phyloP scores from a whole-genome alignment of 176 grass and related monocot genomes.

The Oryza coarctata region DNA sequence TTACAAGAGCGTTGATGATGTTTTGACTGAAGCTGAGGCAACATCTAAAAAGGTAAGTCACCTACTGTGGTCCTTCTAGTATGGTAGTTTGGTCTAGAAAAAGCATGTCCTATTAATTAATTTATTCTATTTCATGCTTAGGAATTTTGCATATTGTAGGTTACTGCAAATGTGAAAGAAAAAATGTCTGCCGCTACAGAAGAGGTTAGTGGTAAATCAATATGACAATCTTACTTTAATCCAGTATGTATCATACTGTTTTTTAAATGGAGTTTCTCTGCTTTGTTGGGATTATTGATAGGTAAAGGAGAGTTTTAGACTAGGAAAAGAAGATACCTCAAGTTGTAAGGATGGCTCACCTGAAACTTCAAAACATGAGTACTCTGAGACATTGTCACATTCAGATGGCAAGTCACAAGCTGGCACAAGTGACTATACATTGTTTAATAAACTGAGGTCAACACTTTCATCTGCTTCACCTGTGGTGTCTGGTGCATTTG shows the following conservation, averaged over 20 bases:
- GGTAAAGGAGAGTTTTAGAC: constrained; percentile 67
- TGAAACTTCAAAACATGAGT: constrained; percentile 43
- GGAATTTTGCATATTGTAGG: constrained; percentile 35
- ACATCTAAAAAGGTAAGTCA: constrained; percentile 78
- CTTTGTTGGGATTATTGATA: constrained; percentile 38
- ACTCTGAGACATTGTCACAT: constrained; percentile 34
- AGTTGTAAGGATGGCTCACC: constrained; percentile 33
- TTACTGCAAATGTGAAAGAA: constrained; percentile 64
- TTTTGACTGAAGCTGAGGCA: constrained; percentile 81
- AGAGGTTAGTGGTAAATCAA: constrained; percentile 41
- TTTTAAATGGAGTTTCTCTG: not conserved
- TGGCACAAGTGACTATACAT: constrained; percentile 39
- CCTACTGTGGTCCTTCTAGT: constrained; percentile 5
- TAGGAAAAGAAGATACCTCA: constrained; percentile 57
- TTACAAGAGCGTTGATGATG: constrained; percentile 77
- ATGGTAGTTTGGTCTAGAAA: not conserved
- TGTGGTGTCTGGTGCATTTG: constrained; percentile 48
- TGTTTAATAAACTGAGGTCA: constrained; percentile 55
- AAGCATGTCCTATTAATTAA: constrained; percentile 17
- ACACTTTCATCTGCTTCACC: constrained; percentile 64
- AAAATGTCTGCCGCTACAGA: constrained; percentile 63
- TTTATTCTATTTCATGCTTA: not conserved
- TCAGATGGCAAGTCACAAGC: constrained; percentile 34
- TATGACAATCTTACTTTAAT: not conserved
- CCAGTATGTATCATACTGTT: not conserved